phyloP scores from a whole-genome alignment of 345 rosid species.

The Citrus reticulata region DNA sequence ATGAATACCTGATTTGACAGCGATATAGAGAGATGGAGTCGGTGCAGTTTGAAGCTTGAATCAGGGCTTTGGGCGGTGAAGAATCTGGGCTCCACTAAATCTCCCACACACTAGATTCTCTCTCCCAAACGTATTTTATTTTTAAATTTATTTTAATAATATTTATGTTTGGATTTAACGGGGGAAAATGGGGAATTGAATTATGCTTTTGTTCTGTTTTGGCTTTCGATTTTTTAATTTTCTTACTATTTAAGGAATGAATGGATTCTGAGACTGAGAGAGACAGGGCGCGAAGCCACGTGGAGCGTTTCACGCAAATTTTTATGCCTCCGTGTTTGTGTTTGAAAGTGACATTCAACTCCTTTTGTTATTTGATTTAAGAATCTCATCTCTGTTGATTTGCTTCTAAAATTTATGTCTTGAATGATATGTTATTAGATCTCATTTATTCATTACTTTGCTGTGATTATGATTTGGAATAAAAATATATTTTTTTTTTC shows the following conservation, averaged over 20 bases:
- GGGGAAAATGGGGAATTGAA: background rate
- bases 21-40: background rate
- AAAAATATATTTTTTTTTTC: too few relatives aligned
- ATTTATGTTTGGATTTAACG: slow-evolving; percentile 1
- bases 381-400: too few relatives aligned
- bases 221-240: background rate
- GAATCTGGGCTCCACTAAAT: slow-evolving; percentile 17
- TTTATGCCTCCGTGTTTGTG: background rate
- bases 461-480: too few relatives aligned
- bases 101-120: background rate
- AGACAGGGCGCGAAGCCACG: slow-evolving; percentile 27
- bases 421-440: too few relatives aligned
- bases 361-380: too few relatives aligned
- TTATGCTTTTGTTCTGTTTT: background rate
- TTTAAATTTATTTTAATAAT: background rate
- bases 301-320: slow-evolving; percentile 32
- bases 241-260: slow-evolving; percentile 10
- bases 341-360: background rate
- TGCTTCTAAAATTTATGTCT: too few relatives aligned
- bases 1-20: slow-evolving; percentile 23
- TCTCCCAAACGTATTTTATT: background rate
- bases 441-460: too few relatives aligned
- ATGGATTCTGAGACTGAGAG: background rate
- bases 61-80: slow-evolving; percentile 12
- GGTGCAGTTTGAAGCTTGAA: slow-evolving; percentile 13